Conservation (phyloP, 768 basidiomycete species). For the Hericium erinaceus region DNA sequence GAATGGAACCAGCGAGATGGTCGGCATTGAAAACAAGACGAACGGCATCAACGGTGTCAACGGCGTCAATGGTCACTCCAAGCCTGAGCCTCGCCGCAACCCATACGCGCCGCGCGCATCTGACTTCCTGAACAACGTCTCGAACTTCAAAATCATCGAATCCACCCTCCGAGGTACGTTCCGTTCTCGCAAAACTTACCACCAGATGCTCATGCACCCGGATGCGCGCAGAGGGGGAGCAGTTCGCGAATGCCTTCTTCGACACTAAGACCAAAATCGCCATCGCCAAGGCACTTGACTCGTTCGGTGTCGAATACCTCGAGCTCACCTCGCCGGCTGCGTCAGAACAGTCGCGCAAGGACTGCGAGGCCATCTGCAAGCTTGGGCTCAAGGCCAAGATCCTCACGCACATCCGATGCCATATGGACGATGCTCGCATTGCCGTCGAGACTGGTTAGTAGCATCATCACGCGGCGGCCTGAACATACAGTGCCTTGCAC, state of each 20-base stretch:
- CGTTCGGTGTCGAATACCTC: conserved; percentile 99
- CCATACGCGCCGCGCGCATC: conserved; percentile 87
- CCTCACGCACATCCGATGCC: conserved; percentile 97
- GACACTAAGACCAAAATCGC: conserved; percentile 99
- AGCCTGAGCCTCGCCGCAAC: conserved; percentile 36
- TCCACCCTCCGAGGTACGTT: conserved; percentile 84
- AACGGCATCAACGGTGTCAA: conserved; percentile 26
- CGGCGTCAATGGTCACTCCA: conserved; percentile 25
- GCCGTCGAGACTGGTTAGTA: conserved; percentile 88
- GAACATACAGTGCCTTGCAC: neutral
- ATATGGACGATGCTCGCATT: conserved; percentile 98
- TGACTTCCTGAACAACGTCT: conserved; percentile 87
- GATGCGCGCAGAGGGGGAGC: conserved; percentile 74
- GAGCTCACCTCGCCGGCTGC: conserved; percentile 98
- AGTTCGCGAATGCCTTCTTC: conserved; percentile 99
- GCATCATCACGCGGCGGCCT: neutral
- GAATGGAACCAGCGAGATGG: conserved; percentile 52
- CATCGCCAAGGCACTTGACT: conserved; percentile 95
- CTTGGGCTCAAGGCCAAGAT: conserved; percentile 95
- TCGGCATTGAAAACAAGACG: conserved; percentile 46
- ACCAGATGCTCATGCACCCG: neutral
- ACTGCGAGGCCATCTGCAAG: conserved; percentile 99
- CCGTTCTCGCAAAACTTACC: conserved; percentile 1
- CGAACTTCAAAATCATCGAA: conserved; percentile 95
- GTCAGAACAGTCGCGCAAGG: conserved; percentile 86